Evolutionary conservation across 1,284 basidiomycete genomes (phyloP).

Genomic region (Fomitopsis betulina): DNA sequence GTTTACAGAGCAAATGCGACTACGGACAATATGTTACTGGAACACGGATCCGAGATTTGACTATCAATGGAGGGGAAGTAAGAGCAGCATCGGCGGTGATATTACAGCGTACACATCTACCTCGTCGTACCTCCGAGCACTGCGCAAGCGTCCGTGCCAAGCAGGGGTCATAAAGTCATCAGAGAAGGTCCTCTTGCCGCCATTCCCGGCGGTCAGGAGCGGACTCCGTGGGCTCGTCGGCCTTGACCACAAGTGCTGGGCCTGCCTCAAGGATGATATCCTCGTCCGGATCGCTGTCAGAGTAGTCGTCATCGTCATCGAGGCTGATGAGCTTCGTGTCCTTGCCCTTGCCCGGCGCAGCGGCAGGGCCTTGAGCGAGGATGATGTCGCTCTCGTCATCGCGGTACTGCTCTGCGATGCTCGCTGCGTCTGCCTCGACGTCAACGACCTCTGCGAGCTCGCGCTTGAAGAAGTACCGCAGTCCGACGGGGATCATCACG

Average conservation of each 20-base stretch:
- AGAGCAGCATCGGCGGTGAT: neutral
- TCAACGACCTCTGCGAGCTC: conserved; percentile 42
- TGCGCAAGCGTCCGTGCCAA: conserved; percentile 3
- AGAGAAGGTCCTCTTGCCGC: conserved; percentile 8
- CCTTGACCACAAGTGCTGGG: conserved; percentile 45
- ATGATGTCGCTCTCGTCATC: conserved; percentile 42
- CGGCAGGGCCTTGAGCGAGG: conserved; percentile 46
- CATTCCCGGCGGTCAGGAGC: conserved; percentile 3
- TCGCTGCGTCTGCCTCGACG: conserved; percentile 40
- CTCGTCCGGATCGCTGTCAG: conserved; percentile 28
- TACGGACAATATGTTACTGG: neutral
- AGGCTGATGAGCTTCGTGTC: conserved; percentile 25
- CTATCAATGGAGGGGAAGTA: neutral
- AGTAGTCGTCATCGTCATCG: conserved; percentile 30
- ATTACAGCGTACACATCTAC: conserved; percentile 4
- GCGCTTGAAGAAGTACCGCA: conserved; percentile 71
- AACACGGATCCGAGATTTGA: neutral
- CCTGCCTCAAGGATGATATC: conserved; percentile 69
- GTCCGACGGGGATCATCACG: conserved; percentile 86
- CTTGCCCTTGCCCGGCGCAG: conserved; percentile 35
- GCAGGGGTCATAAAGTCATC: neutral
- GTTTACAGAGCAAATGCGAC: neutral
- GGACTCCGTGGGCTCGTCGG: conserved; percentile 13
- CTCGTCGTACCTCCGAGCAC: neutral
- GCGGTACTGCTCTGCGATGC: conserved; percentile 28